Evolutionary conservation across 345 rosid species (phyloP), one percentile per base, ranked within the genome.

Genomic region (Dimocarpus longan): DNA sequence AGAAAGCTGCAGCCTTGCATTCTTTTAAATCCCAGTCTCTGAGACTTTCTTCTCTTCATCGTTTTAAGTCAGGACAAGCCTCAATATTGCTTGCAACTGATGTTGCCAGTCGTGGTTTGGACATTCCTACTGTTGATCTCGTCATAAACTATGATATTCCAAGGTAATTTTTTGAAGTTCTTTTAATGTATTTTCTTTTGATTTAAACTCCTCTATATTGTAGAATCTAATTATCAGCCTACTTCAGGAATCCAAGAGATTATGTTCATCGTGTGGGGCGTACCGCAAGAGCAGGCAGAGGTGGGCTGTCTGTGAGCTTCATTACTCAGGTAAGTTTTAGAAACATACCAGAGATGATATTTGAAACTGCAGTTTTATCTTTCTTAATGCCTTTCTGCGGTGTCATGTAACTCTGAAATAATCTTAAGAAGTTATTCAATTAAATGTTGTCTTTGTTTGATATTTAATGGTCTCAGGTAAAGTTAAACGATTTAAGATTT

Each of bases 261-360:
- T 96, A 96, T 81, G 95, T 91, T 66, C 99, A 96, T 87, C 98
- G 97, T 81, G 99, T 94, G 19, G 97, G 99, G 44, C 97, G 98
- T 86, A 96, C 99, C 48, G 98, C 99, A 71, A 91, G 98, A 86
- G 99, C 99, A 80, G 97, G 99, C 74, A 87, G 98, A 88, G 94
- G 90, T 81, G 98, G 99, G 32, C 79, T 91, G 81, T 95, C 99
- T 75, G 78, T 94, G 66, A 96, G 97, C 87, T 86, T 96, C 76
- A 79, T 93, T 76, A 86, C 97, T 15, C 86, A 92, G 95, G 99
- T 93, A 85, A 80, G 76, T 78, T 37, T 24, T 39, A 60, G 74
- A 46, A 48, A 22, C 19, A 12, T 65, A 66, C 40, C 26, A 64
- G 73, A 48, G 21, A 1, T 22, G 37, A 46, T 18, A 52, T 13